Evolutionary conservation across 768 basidiomycete genomes (phyloP).

Genomic region (Termitomyces sp.): DNA sequence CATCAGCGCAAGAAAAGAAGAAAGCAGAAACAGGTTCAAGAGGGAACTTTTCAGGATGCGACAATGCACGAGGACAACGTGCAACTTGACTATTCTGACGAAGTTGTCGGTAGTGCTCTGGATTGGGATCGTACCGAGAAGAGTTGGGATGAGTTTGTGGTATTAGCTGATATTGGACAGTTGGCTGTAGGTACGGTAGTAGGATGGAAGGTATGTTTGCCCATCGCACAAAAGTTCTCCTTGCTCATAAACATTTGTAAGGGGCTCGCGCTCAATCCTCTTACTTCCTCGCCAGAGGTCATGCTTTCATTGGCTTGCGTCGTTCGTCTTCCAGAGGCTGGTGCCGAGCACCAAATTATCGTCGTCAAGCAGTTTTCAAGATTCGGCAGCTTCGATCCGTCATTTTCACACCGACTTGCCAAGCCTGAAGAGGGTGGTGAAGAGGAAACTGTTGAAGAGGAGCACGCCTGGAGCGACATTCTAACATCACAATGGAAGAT

Average conservation of each 20-base stretch:
- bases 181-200: constrained; percentile 27
- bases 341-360: constrained; percentile 8
- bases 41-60: constrained; percentile 2
- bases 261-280: constrained; percentile 55
- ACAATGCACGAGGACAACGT: constrained; percentile 11
- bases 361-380: constrained; percentile 11
- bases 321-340: constrained; percentile 10
- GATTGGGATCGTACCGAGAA: constrained; percentile 33
- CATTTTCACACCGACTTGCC: constrained; percentile 17
- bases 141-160: constrained; percentile 22
- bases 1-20: constrained; percentile 28
- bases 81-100: constrained; percentile 7
- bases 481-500: constrained; percentile 15
- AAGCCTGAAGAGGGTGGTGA: constrained; percentile 11
- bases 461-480: constrained; percentile 19
- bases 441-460: constrained; percentile 17
- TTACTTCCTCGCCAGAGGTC: constrained; percentile 55
- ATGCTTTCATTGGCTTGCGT: constrained; percentile 44
- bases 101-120: constrained; percentile 15
- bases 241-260: constrained; percentile 17
- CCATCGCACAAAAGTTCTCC: background rate
- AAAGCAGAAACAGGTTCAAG: constrained; percentile 18
- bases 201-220: constrained; percentile 44
- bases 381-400: constrained; percentile 13
- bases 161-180: constrained; percentile 20